Evolutionary conservation across 257 asterid genomes (phyloP).

Genomic region (Capsicum chinense): DNA sequence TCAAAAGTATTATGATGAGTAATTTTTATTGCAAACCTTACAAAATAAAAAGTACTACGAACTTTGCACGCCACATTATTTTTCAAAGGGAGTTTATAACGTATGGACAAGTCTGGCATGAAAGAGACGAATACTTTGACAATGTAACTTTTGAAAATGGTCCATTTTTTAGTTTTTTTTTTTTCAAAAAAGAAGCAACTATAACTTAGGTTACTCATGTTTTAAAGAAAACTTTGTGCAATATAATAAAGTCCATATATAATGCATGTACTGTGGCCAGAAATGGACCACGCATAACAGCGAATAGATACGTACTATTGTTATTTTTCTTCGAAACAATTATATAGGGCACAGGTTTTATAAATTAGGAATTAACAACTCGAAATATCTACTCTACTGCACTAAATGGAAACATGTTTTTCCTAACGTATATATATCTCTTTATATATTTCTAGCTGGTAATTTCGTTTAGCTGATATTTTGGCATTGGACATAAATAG

Average conservation of each 20-base stretch:
- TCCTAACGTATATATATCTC: neutral
- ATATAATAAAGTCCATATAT: neutral
- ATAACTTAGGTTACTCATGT: neutral
- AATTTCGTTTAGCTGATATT: neutral
- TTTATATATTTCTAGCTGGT: neutral
- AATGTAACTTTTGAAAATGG: neutral
- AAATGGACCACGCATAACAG: constrained; percentile 11
- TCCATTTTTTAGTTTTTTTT: no score
- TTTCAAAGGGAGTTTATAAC: neutral
- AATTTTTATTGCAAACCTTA: constrained; percentile 30
- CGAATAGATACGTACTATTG: neutral
- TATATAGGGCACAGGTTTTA: no score
- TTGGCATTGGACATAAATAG: no score
- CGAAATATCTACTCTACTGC: neutral
- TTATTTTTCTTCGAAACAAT: neutral
- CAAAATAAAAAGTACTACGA: neutral
- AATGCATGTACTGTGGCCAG: neutral
- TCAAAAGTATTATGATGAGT: neutral
- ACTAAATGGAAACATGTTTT: neutral
- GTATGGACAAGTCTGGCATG: neutral
- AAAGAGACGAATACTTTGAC: neutral
- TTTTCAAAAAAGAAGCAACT: neutral
- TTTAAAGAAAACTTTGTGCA: neutral
- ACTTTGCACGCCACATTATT: neutral
- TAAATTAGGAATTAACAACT: neutral